A percentile compares a stretch with the other conserved stretches of the same genome.
Evolutionary conservation across 306 rosid genomes (phyloP).

Genomic region (Neltuma alba): DNA sequence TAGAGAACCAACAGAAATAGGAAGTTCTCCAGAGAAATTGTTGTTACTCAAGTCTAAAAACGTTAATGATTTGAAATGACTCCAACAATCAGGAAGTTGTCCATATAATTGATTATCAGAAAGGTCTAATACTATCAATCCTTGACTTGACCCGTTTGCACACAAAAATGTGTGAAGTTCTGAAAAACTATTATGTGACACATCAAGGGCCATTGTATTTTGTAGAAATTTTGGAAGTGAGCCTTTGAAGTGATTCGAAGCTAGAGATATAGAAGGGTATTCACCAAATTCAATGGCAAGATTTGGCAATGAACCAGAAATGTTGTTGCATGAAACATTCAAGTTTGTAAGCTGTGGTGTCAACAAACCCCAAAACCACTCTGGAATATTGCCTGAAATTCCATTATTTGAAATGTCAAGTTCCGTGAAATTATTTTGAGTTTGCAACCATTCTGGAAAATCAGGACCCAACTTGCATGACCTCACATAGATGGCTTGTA

Average conservation of each 20-base stretch:
- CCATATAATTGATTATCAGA: not conserved
- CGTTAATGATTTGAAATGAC: not conserved
- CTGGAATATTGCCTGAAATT: no score
- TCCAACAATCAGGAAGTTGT: constrained; percentile 23
- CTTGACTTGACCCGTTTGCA: not conserved
- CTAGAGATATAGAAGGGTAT: not conserved
- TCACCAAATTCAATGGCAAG: not conserved
- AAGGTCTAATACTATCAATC: not conserved
- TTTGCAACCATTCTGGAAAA: no score
- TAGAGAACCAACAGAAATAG: not conserved
- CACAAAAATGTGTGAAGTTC: not conserved
- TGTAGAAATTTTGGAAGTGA: not conserved
- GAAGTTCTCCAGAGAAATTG: constrained; percentile 2
- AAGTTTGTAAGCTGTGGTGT: no score
- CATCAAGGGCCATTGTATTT: accelerated
- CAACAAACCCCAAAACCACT: no score
- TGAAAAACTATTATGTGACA: not conserved
- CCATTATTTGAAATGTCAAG: no score
- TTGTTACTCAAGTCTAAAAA: constrained; percentile 18
- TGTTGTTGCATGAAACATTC: no score
- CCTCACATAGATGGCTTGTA: no score
- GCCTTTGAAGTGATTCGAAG: constrained; percentile 15
- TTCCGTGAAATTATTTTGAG: no score
- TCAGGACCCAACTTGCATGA: no score
- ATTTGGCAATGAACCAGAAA: no score